phyloP scores from a whole-genome alignment of 2,329 filamentous ascomycete genomes.

The Phaeoacremonium minimum region DNA sequence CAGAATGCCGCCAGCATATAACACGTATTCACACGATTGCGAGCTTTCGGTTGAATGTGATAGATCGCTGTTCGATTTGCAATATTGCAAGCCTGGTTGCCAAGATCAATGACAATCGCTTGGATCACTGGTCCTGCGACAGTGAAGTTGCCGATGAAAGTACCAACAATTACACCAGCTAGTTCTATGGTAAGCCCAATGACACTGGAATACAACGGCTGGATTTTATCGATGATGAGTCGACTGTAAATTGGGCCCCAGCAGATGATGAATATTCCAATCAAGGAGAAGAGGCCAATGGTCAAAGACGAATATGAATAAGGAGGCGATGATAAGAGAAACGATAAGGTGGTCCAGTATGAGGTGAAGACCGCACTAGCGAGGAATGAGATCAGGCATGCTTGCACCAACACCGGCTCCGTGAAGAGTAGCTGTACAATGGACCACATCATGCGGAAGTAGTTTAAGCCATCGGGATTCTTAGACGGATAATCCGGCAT shows the following conservation, averaged over 20 bases:
- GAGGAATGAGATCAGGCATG: slow-evolving; percentile 62
- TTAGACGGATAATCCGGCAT: slow-evolving; percentile 80
- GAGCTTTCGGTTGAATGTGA: slow-evolving; percentile 62
- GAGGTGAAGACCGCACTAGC: slow-evolving; percentile 45
- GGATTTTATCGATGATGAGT: slow-evolving; percentile 64
- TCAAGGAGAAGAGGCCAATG: slow-evolving; percentile 76
- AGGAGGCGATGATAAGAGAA: slow-evolving; percentile 66
- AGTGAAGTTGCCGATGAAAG: slow-evolving; percentile 60
- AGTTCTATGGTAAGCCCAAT: slow-evolving; percentile 56
- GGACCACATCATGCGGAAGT: slow-evolving; percentile 59
- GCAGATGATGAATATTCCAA: slow-evolving; percentile 67
- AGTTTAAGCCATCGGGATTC: slow-evolving; percentile 61
- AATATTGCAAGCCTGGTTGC: slow-evolving; percentile 69
- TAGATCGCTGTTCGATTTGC: slow-evolving; percentile 71
- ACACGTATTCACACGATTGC: slow-evolving; percentile 75
- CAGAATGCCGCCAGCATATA: slow-evolving; percentile 76
- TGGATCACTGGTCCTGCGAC: slow-evolving; percentile 71
- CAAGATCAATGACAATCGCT: slow-evolving; percentile 66
- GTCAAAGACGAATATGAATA: slow-evolving; percentile 63
- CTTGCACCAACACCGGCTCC: slow-evolving; percentile 67
- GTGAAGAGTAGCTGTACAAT: slow-evolving; percentile 61
- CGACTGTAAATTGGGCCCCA: slow-evolving; percentile 67
- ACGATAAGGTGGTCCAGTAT: slow-evolving; percentile 67
- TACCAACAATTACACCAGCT: slow-evolving; percentile 61
- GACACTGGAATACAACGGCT: slow-evolving; percentile 64